Conservation (phyloP, 1,284 basidiomycete species). For the Butyriboletus regius region DNA sequence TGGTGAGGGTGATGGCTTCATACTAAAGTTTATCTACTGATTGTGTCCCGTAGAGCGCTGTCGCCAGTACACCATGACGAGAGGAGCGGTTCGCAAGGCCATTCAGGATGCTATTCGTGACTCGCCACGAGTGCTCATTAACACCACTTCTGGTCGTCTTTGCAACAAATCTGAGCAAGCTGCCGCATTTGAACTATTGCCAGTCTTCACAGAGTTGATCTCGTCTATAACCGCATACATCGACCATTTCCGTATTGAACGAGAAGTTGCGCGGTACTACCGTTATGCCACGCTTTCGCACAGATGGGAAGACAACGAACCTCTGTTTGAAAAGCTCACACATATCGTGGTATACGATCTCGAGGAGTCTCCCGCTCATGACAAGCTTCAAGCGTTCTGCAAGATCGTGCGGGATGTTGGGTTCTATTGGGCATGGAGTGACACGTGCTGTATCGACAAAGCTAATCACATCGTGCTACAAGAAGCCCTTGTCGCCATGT, state of each 20-base stretch:
- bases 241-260: not conserved
- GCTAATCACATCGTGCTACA: not conserved
- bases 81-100: not conserved
- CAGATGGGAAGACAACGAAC: conserved; percentile 4
- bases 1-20: not conserved
- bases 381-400: conserved; percentile 9
- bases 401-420: not conserved
- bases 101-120: conserved; percentile 1
- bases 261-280: not conserved
- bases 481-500: conserved; percentile 6
- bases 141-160: conserved; percentile 6
- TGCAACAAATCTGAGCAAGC: not conserved
- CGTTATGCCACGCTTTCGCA: conserved; percentile 6
- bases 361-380: not conserved
- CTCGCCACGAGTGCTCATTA: conserved; percentile 6
- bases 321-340: conserved; percentile 3
- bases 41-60: not conserved
- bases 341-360: not conserved
- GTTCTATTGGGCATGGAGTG: not conserved
- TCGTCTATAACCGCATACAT: not conserved
- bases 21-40: not conserved
- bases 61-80: not conserved
- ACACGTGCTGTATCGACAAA: conserved; percentile 4
- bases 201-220: not conserved
- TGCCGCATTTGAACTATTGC: not conserved